phyloP scores from a whole-genome alignment of 2,329 filamentous ascomycete genomes.

The Ophiognomonia clavigignenti-juglandacearum region DNA sequence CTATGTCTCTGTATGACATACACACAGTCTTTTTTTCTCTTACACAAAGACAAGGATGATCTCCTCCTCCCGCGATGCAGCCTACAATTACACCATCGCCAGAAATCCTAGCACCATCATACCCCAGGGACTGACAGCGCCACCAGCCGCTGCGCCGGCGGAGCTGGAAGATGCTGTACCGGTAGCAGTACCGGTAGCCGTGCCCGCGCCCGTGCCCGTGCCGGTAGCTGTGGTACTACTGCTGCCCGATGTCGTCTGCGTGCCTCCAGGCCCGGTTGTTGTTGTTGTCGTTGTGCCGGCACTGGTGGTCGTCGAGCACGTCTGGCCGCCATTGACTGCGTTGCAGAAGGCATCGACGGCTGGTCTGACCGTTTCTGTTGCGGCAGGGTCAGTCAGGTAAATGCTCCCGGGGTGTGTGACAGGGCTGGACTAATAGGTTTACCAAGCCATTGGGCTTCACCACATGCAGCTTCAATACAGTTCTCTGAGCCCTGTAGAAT shows the following conservation, averaged over 20 bases:
- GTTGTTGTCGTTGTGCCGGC: not conserved
- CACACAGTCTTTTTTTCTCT: too few species aligned
- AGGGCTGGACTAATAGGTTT: not conserved
- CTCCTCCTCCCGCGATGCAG: not conserved
- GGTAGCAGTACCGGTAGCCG: slow-evolving; percentile 3
- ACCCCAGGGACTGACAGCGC: not conserved
- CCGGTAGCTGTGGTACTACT: too few species aligned
- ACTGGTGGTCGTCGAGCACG: not conserved
- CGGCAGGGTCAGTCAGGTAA: not conserved
- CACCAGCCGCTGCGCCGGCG: not conserved
- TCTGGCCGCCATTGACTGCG: slow-evolving; percentile 6
- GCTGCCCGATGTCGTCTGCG: not conserved
- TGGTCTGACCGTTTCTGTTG: slow-evolving; percentile 5
- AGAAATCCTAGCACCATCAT: slow-evolving; percentile 4
- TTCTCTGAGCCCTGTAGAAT: slow-evolving; percentile 3
- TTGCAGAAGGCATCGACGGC: slow-evolving; percentile 5
- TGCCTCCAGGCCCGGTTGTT: not conserved
- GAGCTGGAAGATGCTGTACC: slow-evolving; percentile 1
- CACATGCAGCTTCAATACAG: slow-evolving; percentile 7
- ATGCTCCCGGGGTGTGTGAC: not conserved
- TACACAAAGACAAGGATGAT: not conserved
- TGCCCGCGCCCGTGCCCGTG: not conserved
- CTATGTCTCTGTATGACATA: too few species aligned
- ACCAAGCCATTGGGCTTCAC: not conserved
- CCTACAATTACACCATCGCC: not conserved